phyloP scores from a whole-genome alignment of 2,329 filamentous ascomycete genomes.

The Canariomyces notabilis region DNA sequence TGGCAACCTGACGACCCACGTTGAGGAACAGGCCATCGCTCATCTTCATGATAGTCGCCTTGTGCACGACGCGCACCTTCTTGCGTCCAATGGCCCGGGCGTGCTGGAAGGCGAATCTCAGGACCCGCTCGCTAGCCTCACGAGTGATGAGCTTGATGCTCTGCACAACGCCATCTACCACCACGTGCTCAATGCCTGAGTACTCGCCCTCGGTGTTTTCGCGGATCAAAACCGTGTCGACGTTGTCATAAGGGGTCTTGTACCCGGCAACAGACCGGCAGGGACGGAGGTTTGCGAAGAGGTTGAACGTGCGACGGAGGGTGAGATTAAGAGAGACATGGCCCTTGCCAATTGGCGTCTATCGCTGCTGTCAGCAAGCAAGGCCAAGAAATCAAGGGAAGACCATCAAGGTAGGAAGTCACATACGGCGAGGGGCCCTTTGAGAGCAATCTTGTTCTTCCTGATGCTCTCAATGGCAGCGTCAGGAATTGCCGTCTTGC shows the following conservation, averaged over 20 bases:
- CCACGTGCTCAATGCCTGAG: constrained; percentile 97
- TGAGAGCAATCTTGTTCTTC: constrained; percentile 94
- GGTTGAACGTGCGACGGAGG: constrained; percentile 97
- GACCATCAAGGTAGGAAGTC: background rate
- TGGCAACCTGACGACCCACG: constrained; percentile 77
- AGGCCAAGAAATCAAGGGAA: background rate
- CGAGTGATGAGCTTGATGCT: constrained; percentile 99
- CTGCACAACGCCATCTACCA: constrained; percentile 96
- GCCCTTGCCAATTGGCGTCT: constrained; percentile 96
- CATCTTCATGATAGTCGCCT: constrained; percentile 99
- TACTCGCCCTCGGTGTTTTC: constrained; percentile 99
- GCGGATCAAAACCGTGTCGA: constrained; percentile 95
- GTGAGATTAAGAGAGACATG: constrained; percentile 99
- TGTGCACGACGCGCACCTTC: constrained; percentile 98
- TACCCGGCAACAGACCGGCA: constrained; percentile 95
- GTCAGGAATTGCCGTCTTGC: constrained; percentile 91
- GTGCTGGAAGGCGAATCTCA: constrained; percentile 97
- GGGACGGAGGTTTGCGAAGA: constrained; percentile 97
- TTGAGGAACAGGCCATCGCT: constrained; percentile 96
- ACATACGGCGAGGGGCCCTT: constrained; percentile 90
- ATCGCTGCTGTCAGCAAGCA: constrained; percentile 19
- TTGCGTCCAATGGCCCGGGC: constrained; percentile 87
- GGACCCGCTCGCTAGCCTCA: constrained; percentile 89
- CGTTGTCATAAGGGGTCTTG: constrained; percentile 97
- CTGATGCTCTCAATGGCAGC: constrained; percentile 89